A percentile compares a stretch with the other conserved stretches of the same genome.
These are phyloP conservation scores for Podospora fimiseda DNA, from an alignment of 495 filamentous ascomycete species.

Conservation along the genomic window DNA sequence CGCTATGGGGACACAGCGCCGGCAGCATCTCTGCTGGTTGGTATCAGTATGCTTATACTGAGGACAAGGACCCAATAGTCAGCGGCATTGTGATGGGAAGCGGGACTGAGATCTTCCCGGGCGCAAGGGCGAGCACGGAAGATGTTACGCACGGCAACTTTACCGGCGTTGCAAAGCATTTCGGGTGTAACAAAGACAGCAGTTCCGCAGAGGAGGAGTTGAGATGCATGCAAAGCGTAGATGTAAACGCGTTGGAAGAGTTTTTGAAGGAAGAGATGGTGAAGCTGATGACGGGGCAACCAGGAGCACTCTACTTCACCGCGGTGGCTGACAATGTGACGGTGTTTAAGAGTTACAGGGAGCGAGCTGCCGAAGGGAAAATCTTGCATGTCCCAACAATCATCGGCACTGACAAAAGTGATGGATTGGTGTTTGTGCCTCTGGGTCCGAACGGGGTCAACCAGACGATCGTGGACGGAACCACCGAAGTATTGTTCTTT, in stretches of 20 bases:
- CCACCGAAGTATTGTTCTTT: constrained; percentile 19
- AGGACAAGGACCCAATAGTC: constrained; percentile 37
- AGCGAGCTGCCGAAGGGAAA: constrained; percentile 1
- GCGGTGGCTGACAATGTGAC: constrained; percentile 15
- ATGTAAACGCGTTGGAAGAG: constrained; percentile 24
- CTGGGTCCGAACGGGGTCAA: constrained; percentile 9
- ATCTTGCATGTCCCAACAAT: constrained; percentile 19
- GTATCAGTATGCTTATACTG: constrained; percentile 43
- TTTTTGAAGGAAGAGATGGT: constrained; percentile 28
- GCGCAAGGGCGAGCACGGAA: constrained; percentile 22
- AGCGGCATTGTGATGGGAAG: constrained; percentile 46
- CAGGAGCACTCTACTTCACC: constrained; percentile 21
- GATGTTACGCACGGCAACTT: constrained; percentile 28
- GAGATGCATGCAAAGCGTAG: constrained; percentile 40
- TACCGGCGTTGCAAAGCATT: constrained; percentile 25
- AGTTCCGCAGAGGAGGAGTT: constrained; percentile 28
- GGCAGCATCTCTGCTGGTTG: constrained; percentile 47
- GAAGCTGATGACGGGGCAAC: constrained; percentile 16
- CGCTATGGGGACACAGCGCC: constrained; percentile 50
- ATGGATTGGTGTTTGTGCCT: constrained; percentile 17
- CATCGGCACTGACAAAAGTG: constrained; percentile 18
- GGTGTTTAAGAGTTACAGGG: constrained; percentile 42
- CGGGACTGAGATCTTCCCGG: constrained; percentile 42
- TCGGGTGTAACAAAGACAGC: constrained; percentile 37
- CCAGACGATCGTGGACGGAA: constrained; percentile 2